phyloP scores from a whole-genome alignment of 1,284 basidiomycete species.

The Malassezia dermatis region DNA sequence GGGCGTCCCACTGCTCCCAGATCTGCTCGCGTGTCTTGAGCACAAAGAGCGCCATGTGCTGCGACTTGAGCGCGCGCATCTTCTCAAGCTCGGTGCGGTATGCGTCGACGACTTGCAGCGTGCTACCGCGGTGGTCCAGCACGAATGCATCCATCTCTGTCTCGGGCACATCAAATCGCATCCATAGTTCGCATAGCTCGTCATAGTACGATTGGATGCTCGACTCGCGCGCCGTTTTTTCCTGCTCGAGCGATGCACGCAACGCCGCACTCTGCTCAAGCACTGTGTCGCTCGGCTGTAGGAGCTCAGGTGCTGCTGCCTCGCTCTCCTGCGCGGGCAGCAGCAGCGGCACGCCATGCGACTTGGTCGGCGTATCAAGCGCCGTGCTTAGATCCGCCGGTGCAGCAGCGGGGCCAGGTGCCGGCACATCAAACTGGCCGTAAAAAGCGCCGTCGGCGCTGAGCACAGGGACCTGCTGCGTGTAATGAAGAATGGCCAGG shows the following conservation, averaged over 20 bases:
- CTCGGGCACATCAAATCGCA: constrained; percentile 41
- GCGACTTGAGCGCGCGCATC: constrained; percentile 76
- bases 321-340: constrained; percentile 9
- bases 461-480: constrained; percentile 28
- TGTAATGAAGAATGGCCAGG: constrained; percentile 27
- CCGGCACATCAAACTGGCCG: constrained; percentile 24
- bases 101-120: constrained; percentile 60
- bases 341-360: constrained; percentile 19
- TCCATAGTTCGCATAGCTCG: constrained; percentile 44
- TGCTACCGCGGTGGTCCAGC: constrained; percentile 57
- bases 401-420: not conserved
- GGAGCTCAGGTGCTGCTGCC: constrained; percentile 1
- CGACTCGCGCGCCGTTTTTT: constrained; percentile 34
- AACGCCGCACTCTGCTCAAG: constrained; percentile 24
- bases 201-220: constrained; percentile 43
- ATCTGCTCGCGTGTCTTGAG: constrained; percentile 73
- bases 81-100: constrained; percentile 84
- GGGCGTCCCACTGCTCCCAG: constrained; percentile 66
- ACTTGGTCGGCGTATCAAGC: constrained; percentile 23
- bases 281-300: constrained; percentile 21
- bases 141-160: constrained; percentile 46
- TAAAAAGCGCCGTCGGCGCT: constrained; percentile 21
- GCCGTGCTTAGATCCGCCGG: constrained; percentile 18
- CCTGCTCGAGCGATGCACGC: constrained; percentile 27
- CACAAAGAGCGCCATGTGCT: constrained; percentile 78